Percentiles rank a stretch among this genome's conserved stretches.
These are phyloP conservation scores for Pseudocercospora pini-densiflorae DNA, from an alignment of 2,329 filamentous ascomycete genomes.

Conservation along the genomic window DNA sequence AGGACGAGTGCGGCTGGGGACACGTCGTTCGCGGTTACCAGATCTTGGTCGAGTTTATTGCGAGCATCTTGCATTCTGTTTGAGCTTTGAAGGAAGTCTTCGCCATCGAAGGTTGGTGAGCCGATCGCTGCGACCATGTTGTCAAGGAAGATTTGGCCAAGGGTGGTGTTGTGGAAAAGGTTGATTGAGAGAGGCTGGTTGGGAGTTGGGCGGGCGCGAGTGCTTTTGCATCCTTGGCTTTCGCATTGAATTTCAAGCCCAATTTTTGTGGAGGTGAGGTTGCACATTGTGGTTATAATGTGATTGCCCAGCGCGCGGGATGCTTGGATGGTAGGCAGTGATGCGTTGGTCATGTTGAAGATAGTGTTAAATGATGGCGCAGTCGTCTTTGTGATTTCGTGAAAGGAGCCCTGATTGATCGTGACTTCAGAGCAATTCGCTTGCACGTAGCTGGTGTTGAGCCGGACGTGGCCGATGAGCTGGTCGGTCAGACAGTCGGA, in stretches of 20 bases:
- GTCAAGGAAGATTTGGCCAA: constrained; percentile 7
- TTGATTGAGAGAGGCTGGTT: background rate
- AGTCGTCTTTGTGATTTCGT: background rate
- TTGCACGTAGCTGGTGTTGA: constrained; percentile 8
- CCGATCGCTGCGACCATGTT: constrained; percentile 1
- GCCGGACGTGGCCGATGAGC: background rate
- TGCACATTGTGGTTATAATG: background rate
- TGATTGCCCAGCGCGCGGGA: background rate
- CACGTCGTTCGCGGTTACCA: background rate
- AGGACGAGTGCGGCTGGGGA: background rate
- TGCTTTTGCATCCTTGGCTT: background rate
- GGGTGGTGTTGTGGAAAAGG: constrained; percentile 4
- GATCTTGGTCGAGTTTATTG: background rate
- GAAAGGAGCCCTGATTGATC: background rate
- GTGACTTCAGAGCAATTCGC: constrained; percentile 5
- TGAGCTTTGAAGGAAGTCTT: background rate
- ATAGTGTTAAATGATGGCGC: constrained; percentile 3
- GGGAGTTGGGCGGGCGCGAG: background rate
- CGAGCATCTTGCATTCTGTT: background rate
- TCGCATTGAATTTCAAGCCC: background rate
- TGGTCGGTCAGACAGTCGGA: background rate
- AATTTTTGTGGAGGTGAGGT: background rate
- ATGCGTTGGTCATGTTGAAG: constrained; percentile 5
- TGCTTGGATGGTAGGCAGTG: background rate
- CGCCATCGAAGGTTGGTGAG: constrained; percentile 1